A percentile compares a stretch with the other conserved stretches of the same genome.
Conservation (phyloP, 2,329 filamentous ascomycete species). For the Lasiodiplodia sp. region DNA sequence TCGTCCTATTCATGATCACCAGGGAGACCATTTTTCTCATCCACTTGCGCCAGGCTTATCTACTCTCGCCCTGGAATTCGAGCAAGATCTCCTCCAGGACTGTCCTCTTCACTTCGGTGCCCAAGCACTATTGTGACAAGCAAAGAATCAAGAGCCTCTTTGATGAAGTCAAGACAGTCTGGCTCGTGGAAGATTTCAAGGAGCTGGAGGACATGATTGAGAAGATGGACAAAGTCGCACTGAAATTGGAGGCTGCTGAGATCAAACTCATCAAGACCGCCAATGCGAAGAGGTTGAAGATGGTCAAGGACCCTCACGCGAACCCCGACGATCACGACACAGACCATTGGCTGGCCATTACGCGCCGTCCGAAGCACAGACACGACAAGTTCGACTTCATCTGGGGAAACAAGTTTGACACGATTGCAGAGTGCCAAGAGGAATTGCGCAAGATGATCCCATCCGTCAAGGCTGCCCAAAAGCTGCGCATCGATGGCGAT, state of each 20-base stretch:
- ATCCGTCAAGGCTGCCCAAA: constrained; percentile 72
- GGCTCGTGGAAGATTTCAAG: constrained; percentile 56
- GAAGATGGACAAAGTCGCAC: constrained; percentile 51
- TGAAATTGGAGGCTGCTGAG: constrained; percentile 54
- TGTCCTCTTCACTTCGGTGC: constrained; percentile 57
- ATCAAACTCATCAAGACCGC: constrained; percentile 56
- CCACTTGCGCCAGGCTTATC: constrained; percentile 57
- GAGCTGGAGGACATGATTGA: constrained; percentile 54
- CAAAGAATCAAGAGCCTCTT: constrained; percentile 50
- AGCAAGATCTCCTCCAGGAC: constrained; percentile 56
- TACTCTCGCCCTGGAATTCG: constrained; percentile 52
- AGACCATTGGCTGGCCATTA: constrained; percentile 44
- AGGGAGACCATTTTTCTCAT: constrained; percentile 57
- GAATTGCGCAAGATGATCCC: constrained; percentile 77
- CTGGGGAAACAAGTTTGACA: constrained; percentile 63
- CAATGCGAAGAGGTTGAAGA: constrained; percentile 74
- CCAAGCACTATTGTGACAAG: constrained; percentile 49
- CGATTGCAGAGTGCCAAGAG: constrained; percentile 82
- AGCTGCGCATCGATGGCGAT: constrained; percentile 70
- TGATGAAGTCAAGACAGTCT: constrained; percentile 51
- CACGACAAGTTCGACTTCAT: constrained; percentile 45
- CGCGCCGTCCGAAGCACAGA: constrained; percentile 49
- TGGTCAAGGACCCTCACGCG: constrained; percentile 60
- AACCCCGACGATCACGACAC: constrained; percentile 11
- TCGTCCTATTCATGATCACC: constrained; percentile 54